Evolutionary conservation across 1,284 basidiomycete genomes (phyloP), one percentile per base, ranked within the genome.

Genomic region (Rhodotorula sp.): DNA sequence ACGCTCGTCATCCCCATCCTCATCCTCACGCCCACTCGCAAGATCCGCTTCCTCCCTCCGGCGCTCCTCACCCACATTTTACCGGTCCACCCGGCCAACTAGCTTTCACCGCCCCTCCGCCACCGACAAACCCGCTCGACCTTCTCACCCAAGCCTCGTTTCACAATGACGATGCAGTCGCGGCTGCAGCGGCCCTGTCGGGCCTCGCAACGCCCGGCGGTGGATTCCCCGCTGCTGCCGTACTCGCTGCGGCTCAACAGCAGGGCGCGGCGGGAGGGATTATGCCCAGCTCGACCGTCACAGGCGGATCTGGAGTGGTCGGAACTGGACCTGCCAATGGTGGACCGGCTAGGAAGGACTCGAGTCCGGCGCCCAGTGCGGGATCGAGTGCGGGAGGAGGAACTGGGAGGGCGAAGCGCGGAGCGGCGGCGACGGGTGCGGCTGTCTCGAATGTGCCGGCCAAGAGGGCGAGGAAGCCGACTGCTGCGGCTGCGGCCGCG

Each of bases 51-150:
- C 32, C 54, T 22, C 54, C 52, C 19, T 46, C 47, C 39, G 56
- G 30, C 30, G 54, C 46, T 11, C 60, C 44, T 34, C 48, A 11
- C 24, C 53, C n/a, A 24, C 30, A 30, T 36, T 24, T 47, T 29
- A 39, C n/a, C 29, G 5, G 27, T 32, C 61, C 59, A 13, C 85
- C 90, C 74, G 85, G 79, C 72, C 80, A 81, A 66, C 79, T 81
- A 19, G 69, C 47, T 11, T 32, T 49, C 48, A 39, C 60, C 60
- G 51, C 57, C 15, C 60, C 61, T 78, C 52, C 64, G 6, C 58
- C 53, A 29, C 64, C 64, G 17, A 27, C 34, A 13, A 79, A 54
- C 76, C 78, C 79, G 79, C 79, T 73, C 75, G 80, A 72, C 80
- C 75, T 76, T 22, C 71, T 76, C 44, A 70, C 75, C 20, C 75